Conservation (phyloP, 345 rosid species). For the Acer yangbiense region DNA sequence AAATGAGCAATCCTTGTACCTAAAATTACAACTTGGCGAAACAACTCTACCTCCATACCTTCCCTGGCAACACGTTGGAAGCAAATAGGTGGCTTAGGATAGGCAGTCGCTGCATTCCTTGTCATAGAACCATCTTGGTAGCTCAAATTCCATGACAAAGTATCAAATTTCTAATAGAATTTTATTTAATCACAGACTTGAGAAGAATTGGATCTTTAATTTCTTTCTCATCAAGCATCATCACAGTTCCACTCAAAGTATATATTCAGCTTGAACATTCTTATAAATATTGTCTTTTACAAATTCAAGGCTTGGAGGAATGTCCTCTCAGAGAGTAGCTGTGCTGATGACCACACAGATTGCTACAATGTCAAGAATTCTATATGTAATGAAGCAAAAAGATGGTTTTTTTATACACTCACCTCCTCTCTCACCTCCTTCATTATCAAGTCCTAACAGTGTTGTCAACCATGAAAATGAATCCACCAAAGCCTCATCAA, state of each 20-base stretch:
- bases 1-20: too few relatives aligned
- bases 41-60: too few relatives aligned
- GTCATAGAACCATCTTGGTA: not conserved
- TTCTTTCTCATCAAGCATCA: too few relatives aligned
- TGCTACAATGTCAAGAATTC: conserved; percentile 36
- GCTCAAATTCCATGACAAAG: too few relatives aligned
- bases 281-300: not conserved
- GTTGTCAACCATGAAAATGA: not conserved
- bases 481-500: too few relatives aligned
- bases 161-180: too few relatives aligned
- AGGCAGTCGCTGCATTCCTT: too few relatives aligned
- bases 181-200: too few relatives aligned
- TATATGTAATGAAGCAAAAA: conserved; percentile 22
- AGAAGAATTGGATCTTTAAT: not conserved
- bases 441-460: conserved; percentile 20
- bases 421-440: conserved; percentile 30
- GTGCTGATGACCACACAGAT: not conserved
- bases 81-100: too few relatives aligned
- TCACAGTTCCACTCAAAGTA: conserved; percentile 1
- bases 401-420: conserved; percentile 28
- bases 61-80: too few relatives aligned
- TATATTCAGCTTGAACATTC: not conserved
- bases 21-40: too few relatives aligned
- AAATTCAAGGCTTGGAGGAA: too few relatives aligned
- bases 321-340: not conserved